A percentile compares a stretch with the other conserved stretches of the same genome.
Conservation (phyloP, 805 yeast species). For the Yarrowia sp. region DNA sequence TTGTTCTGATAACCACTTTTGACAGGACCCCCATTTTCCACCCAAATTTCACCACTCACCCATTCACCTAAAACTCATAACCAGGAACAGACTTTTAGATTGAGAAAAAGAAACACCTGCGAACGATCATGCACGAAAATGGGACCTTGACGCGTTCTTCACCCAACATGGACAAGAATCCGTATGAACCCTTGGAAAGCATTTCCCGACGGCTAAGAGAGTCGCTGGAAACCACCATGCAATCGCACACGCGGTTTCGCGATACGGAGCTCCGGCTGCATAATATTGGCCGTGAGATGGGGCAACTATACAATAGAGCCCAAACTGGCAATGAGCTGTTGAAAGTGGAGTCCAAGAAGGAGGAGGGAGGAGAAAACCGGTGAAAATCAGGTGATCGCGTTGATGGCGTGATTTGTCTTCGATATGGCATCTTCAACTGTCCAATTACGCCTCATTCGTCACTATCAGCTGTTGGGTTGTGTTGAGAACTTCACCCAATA, state of each 20-base stretch:
- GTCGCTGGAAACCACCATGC: slow-evolving; percentile 7
- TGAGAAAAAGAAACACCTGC: background rate
- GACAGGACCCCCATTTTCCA: too few species aligned
- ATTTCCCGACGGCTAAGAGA: slow-evolving; percentile 8
- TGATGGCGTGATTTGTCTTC: background rate
- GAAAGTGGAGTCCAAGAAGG: slow-evolving; percentile 5
- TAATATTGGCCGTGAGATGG: slow-evolving; percentile 21
- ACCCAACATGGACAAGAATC: slow-evolving; percentile 20
- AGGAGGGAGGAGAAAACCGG: background rate
- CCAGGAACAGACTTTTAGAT: slow-evolving; percentile 14
- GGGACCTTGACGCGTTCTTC: slow-evolving; percentile 11
- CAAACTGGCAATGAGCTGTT: slow-evolving; percentile 18
- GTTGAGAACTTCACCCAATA: too few species aligned
- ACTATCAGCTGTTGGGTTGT: too few species aligned
- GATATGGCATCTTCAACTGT: too few species aligned
- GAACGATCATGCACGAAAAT: slow-evolving; percentile 8
- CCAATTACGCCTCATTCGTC: too few species aligned
- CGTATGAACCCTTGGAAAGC: slow-evolving; percentile 31
- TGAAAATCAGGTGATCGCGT: background rate
- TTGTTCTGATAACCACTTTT: too few species aligned
- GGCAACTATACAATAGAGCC: slow-evolving; percentile 3
- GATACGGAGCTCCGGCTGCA: slow-evolving; percentile 15
- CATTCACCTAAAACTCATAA: too few species aligned
- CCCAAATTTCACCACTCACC: too few species aligned
- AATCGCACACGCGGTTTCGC: slow-evolving; percentile 11